phyloP scores from a whole-genome alignment of 352 stramenopile genomes.

The Globisporangium cylindrosporum region DNA sequence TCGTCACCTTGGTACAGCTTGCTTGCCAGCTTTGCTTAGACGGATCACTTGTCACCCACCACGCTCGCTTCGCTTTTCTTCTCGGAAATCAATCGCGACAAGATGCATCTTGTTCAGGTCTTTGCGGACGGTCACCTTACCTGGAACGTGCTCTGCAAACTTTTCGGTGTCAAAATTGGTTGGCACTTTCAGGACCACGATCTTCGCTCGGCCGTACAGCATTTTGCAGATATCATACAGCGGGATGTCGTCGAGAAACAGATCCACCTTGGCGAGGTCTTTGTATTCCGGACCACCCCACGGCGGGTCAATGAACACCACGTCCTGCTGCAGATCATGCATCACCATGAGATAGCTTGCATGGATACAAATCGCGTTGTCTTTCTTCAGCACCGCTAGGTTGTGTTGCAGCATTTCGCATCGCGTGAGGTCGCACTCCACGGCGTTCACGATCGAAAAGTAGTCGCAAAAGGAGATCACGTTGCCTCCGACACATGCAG shows the following conservation, averaged over 20 bases:
- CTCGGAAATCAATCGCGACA: slow-evolving; percentile 60
- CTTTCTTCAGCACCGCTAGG: slow-evolving; percentile 52
- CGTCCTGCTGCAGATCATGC: slow-evolving; percentile 64
- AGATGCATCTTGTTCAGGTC: slow-evolving; percentile 84
- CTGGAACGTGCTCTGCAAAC: slow-evolving; percentile 56
- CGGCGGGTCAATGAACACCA: slow-evolving; percentile 82
- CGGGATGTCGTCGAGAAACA: slow-evolving; percentile 60
- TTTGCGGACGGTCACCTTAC: slow-evolving; percentile 49
- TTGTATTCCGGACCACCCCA: slow-evolving; percentile 85
- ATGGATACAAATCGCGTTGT: slow-evolving; percentile 55
- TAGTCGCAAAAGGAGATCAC: slow-evolving; percentile 78
- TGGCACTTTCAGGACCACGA: slow-evolving; percentile 77
- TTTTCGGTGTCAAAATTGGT: slow-evolving; percentile 81
- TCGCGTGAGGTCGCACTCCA: slow-evolving; percentile 62
- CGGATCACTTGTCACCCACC: background rate
- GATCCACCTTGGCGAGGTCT: slow-evolving; percentile 59
- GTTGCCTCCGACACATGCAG: slow-evolving; percentile 80
- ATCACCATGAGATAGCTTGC: slow-evolving; percentile 73
- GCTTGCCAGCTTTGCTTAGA: background rate
- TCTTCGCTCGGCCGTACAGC: slow-evolving; percentile 42
- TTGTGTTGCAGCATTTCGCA: slow-evolving; percentile 80
- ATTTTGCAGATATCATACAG: slow-evolving; percentile 63
- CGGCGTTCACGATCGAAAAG: slow-evolving; percentile 71
- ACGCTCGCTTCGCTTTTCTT: slow-evolving; percentile 1
- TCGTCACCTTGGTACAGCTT: background rate